A percentile compares a stretch with the other conserved stretches of the same genome.
These are phyloP conservation scores for Isabelozyma pseudorhagii DNA, from an alignment of 805 yeast species.

Conservation along the genomic window DNA sequence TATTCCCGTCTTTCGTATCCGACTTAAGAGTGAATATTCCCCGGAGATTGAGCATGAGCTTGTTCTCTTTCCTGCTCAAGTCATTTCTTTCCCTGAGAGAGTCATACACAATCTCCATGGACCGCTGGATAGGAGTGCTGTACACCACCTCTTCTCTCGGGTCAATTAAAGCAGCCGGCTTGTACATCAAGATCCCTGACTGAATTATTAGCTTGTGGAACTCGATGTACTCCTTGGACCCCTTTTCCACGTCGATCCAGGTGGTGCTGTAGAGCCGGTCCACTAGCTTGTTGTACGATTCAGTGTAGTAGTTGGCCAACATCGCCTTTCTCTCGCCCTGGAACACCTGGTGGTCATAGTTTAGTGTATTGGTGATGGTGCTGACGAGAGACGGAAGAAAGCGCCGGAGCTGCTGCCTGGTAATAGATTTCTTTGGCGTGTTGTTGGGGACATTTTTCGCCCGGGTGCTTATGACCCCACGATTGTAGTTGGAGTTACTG, in stretches of 20 bases:
- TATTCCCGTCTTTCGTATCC: slow-evolving; percentile 8
- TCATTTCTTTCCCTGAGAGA: slow-evolving; percentile 12
- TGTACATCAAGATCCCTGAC: slow-evolving; percentile 26
- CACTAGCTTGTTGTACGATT: slow-evolving; percentile 22
- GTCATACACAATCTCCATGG: slow-evolving; percentile 22
- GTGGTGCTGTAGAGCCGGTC: slow-evolving; percentile 19
- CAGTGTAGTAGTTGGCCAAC: slow-evolving; percentile 16
- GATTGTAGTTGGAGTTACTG: slow-evolving; percentile 25
- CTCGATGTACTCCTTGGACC: slow-evolving; percentile 8
- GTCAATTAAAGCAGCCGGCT: slow-evolving; percentile 19
- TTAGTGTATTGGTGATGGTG: slow-evolving; percentile 21
- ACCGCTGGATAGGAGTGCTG: slow-evolving; percentile 13
- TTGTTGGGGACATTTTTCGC: slow-evolving; percentile 15
- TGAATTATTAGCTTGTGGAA: slow-evolving; percentile 25
- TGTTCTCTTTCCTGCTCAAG: slow-evolving; percentile 12
- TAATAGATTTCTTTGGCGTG: slow-evolving; percentile 23
- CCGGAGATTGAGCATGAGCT: slow-evolving; percentile 15
- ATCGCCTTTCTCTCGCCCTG: slow-evolving; percentile 6
- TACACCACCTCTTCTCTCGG: slow-evolving; percentile 13
- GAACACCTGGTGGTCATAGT: slow-evolving; percentile 9
- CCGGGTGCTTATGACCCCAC: slow-evolving; percentile 8
- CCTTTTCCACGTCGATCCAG: slow-evolving; percentile 18
- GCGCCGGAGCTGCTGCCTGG: slow-evolving; percentile 17
- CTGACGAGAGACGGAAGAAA: slow-evolving; percentile 17
- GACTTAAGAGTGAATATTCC: slow-evolving; percentile 12